Evolutionary conservation across 2,329 filamentous ascomycete species (phyloP).

Genomic region (Monosporascus sp.): DNA sequence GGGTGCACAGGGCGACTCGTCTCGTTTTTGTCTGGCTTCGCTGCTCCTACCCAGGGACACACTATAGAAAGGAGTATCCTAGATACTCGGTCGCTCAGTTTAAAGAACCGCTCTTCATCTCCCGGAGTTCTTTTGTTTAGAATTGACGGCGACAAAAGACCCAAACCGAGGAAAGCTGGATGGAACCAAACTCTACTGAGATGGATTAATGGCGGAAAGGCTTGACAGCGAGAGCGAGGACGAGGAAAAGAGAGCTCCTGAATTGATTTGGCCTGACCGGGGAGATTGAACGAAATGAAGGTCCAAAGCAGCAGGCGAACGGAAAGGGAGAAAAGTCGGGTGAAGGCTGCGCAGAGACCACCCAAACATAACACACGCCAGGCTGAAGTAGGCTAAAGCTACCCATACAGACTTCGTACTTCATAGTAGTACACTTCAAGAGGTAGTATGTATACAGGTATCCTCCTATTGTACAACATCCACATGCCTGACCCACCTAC

Average conservation of each 20-base stretch:
- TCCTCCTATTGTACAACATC: too few species aligned
- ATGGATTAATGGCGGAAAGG: too few species aligned
- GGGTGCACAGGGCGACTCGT: background rate
- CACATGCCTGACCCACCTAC: too few species aligned
- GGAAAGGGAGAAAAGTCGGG: background rate
- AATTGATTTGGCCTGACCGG: background rate
- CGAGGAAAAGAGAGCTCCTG: background rate
- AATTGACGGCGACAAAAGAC: background rate
- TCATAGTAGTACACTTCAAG: too few species aligned
- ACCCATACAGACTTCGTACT: too few species aligned
- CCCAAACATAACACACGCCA: background rate
- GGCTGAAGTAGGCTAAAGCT: background rate
- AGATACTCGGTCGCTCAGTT: constrained; percentile 21
- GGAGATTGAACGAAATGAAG: background rate
- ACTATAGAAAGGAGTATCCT: constrained; percentile 18
- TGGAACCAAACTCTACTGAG: background rate
- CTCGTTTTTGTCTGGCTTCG: constrained; percentile 1
- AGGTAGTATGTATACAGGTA: too few species aligned
- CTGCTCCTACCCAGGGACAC: constrained; percentile 6
- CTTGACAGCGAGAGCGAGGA: too few species aligned
- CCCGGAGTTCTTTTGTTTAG: constrained; percentile 2
- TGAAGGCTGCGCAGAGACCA: background rate
- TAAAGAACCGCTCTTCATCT: background rate
- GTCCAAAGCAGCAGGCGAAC: background rate
- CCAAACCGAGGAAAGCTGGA: background rate